Evolutionary conservation across 805 yeast species (phyloP).

Genomic region (Kluyveromyces dobzhanskii): DNA sequence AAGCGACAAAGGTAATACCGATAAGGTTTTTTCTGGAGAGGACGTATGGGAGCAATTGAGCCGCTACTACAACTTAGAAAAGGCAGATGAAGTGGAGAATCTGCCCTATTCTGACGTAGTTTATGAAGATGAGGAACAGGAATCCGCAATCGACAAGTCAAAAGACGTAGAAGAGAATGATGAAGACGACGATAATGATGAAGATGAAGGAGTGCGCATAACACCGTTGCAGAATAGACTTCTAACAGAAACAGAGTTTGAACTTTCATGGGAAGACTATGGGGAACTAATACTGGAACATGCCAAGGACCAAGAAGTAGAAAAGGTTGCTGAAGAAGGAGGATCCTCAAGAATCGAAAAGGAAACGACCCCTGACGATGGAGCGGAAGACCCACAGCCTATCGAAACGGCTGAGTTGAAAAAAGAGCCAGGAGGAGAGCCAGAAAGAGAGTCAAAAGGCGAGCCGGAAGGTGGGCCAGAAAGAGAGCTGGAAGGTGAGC

Average conservation of each 20-base stretch:
- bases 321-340: slow-evolving; percentile 2
- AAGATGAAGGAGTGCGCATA: neutral
- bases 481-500: slow-evolving; percentile 4
- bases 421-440: slow-evolving; percentile 4
- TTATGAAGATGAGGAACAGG: slow-evolving; percentile 10
- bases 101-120: slow-evolving; percentile 7
- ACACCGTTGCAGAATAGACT: slow-evolving; percentile 5
- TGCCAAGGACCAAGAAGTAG: slow-evolving; percentile 20
- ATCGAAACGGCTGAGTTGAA: slow-evolving; percentile 1
- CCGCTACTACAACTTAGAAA: slow-evolving; percentile 46
- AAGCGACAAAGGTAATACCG: slow-evolving; percentile 19
- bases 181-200: neutral
- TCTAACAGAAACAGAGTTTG: slow-evolving; percentile 24
- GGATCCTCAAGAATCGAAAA: neutral
- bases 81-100: slow-evolving; percentile 48
- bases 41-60: slow-evolving; percentile 54
- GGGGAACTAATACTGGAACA: slow-evolving; percentile 35
- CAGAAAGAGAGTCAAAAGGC: slow-evolving; percentile 1
- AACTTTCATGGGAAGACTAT: slow-evolving; percentile 37
- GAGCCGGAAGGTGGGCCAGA: slow-evolving; percentile 3
- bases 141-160: slow-evolving; percentile 3
- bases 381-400: too few relatives aligned
- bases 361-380: neutral
- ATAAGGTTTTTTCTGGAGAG: slow-evolving; percentile 31
- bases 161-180: slow-evolving; percentile 1